Conservation (phyloP, 768 basidiomycete species). For the Epithele typhae region DNA sequence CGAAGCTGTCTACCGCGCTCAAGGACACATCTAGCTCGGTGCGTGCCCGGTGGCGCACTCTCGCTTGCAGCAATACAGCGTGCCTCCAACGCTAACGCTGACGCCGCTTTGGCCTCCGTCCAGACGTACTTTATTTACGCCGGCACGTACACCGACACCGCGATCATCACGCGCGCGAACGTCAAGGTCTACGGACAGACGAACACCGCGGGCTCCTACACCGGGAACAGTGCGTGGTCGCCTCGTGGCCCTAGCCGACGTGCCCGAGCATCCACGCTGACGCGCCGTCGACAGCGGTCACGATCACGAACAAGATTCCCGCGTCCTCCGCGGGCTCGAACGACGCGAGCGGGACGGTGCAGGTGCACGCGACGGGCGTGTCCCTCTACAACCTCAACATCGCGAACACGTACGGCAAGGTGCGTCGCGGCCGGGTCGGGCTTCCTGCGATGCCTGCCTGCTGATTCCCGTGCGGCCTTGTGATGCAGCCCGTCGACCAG, state of each 20-base stretch:
- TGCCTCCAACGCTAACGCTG: background rate
- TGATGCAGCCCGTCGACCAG: conserved; percentile 14
- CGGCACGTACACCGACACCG: conserved; percentile 20
- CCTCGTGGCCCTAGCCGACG: background rate
- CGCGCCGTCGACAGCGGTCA: conserved; percentile 14
- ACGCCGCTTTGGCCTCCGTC: background rate
- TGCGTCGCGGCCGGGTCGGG: background rate
- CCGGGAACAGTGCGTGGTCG: conserved; percentile 19
- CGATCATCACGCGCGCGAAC: conserved; percentile 18
- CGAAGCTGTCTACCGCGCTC: conserved; percentile 16
- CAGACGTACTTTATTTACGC: conserved; percentile 19
- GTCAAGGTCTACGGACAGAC: conserved; percentile 20
- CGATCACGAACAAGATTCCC: conserved; percentile 20
- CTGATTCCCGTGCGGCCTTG: background rate
- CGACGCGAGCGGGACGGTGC: conserved; percentile 23
- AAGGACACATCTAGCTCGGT: conserved; percentile 20
- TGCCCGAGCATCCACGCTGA: conserved; percentile 1
- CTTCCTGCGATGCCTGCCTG: background rate
- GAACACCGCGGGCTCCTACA: conserved; percentile 13
- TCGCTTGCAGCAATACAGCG: background rate
- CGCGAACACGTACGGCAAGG: conserved; percentile 22
- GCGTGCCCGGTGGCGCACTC: background rate
- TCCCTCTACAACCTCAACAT: conserved; percentile 23
- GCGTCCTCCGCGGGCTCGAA: conserved; percentile 23
- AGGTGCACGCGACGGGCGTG: conserved; percentile 19